These are phyloP conservation scores for Exophiala phaeomuriformis DNA, from an alignment of 2,329 filamentous ascomycete genomes.

Conservation along the genomic window DNA sequence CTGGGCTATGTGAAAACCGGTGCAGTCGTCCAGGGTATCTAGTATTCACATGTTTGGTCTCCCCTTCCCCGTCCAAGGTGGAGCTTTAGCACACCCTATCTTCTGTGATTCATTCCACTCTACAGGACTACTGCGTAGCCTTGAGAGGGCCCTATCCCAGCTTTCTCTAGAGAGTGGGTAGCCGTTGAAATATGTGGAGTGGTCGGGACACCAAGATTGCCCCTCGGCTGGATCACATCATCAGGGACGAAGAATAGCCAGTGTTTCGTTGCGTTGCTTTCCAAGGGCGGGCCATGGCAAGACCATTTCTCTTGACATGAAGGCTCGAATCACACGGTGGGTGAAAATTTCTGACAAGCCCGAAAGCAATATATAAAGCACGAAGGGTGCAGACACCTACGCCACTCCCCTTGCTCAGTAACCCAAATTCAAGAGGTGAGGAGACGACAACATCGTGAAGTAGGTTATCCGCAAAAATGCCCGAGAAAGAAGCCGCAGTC, in stretches of 20 bases:
- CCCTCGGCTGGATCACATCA: neutral
- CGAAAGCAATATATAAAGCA: too few species aligned
- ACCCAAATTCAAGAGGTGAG: neutral
- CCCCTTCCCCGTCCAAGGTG: too few species aligned
- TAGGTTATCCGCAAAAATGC: neutral
- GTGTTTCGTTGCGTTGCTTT: neutral
- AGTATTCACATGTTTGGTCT: too few species aligned
- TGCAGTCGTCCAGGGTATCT: too few species aligned
- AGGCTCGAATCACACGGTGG: neutral
- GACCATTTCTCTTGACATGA: neutral
- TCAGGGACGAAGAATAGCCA: neutral
- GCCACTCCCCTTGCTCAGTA: neutral
- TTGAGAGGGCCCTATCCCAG: neutral
- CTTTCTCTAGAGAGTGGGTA: neutral
- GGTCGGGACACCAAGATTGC: neutral
- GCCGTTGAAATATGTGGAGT: neutral
- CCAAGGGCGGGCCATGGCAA: neutral
- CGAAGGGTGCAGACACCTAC: too few species aligned
- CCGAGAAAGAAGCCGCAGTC: neutral
- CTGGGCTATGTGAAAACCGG: too few species aligned
- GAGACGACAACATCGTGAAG: neutral
- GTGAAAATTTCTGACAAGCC: too few species aligned
- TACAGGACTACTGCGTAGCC: too few species aligned
- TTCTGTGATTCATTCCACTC: too few species aligned
- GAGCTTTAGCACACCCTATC: too few species aligned